Base-by-base conservation (phyloP, 139 green algal species). In the Coelastrella sp. region DNA sequence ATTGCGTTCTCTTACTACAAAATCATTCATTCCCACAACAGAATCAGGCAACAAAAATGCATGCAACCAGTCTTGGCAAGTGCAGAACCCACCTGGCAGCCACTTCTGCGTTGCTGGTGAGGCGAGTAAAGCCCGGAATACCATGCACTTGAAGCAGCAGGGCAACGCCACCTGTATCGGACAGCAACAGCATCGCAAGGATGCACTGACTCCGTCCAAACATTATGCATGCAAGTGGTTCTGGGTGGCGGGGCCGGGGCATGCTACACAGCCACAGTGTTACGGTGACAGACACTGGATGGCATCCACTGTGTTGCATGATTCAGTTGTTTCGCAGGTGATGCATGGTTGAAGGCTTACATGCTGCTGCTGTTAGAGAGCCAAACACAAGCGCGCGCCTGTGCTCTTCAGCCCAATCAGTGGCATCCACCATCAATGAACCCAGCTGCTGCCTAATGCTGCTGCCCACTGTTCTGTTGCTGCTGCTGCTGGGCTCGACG, bases 341-440 rank as follows among this genome's bases (percentile, higher is more conserved):
- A 53, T 19, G 15, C 5, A 15, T 1, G 5, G 2, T 17, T 0
- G 2, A 45, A 4, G 9, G 48, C 75, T 71, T 60, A 82, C 75
- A 57, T 38, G 53, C 23, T 19, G 66, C 37, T 35, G 50, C 53
- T 11, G 38, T 21, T 7, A 82, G 25, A 23, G 53, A 57, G 2
- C 75, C 53, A 6, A 4, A 25, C 30, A n/a, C 75, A 5, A 82
- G 37, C 5, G 37, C 23, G 23, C 75, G 53, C 35, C 75, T 35
- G 53, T 82, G 35, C 75, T 82, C 34, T 8, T 82, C 75, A 34
- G 51, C 75, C 75, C 53, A 71, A 2, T 79, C 69, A 15, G 62
- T 62, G 5, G 68, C 68, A 5, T 59, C n/a, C 21, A 77, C 40
- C 68, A 77, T 77, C 23, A 48, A n/a, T 4, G 27, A 48, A 2